Conservation (phyloP, 352 stramenopile genomes). For the Pythium folliculosum region DNA sequence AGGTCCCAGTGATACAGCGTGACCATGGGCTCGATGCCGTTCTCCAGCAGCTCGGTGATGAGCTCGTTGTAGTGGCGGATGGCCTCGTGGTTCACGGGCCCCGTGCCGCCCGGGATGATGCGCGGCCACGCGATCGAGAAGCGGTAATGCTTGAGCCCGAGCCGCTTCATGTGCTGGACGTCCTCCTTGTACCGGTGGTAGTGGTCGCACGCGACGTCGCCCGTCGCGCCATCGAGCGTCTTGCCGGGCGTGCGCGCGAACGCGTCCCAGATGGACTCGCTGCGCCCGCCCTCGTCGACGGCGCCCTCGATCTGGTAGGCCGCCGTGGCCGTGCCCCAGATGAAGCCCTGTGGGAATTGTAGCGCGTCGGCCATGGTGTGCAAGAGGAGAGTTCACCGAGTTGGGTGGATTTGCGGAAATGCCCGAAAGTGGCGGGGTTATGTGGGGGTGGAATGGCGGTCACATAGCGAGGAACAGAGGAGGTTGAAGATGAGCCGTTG, state of each 20-base stretch:
- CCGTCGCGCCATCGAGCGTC: conserved; percentile 35
- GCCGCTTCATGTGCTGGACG: conserved; percentile 88
- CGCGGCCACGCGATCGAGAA: conserved; percentile 94
- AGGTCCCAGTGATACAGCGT: conserved; percentile 98
- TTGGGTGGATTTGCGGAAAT: background rate
- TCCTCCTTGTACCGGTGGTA: conserved; percentile 91
- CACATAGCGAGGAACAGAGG: background rate
- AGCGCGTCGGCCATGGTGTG: conserved; percentile 19
- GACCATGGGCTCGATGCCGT: conserved; percentile 86
- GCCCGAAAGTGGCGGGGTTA: background rate
- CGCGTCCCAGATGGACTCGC: conserved; percentile 87
- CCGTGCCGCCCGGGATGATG: conserved; percentile 60
- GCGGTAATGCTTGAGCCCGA: conserved; percentile 92
- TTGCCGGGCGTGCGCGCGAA: conserved; percentile 33
- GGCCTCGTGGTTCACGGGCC: conserved; percentile 76
- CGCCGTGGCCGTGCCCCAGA: conserved; percentile 88
- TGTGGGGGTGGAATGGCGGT: background rate
- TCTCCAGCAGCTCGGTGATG: conserved; percentile 75
- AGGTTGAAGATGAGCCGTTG: background rate
- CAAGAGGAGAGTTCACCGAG: conserved; percentile 8
- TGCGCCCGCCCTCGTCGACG: conserved; percentile 76
- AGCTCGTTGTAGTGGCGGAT: conserved; percentile 92
- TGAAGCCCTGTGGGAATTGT: conserved; percentile 63
- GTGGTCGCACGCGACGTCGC: conserved; percentile 86
- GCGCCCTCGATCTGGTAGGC: conserved; percentile 94